Evolutionary conservation across 352 stramenopile species (phyloP), one percentile per base, ranked within the genome.

Genomic region (Pythium plurisporium): DNA sequence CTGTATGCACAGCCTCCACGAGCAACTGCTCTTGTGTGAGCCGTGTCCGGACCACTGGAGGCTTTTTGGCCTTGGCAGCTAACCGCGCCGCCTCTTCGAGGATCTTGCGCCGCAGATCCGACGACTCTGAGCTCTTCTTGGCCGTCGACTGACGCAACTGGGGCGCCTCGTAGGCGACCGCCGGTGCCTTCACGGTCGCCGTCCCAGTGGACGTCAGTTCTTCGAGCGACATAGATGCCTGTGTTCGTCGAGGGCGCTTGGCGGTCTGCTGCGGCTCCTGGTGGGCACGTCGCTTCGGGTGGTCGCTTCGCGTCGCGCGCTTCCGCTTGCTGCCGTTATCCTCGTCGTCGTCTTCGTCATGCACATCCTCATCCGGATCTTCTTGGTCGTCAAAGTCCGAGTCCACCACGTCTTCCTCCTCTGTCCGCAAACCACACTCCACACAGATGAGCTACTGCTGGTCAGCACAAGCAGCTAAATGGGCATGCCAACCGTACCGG

Each of bases 391-490:
- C 86, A 65, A 96, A 96, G 59, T 96, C 87, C 49, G 79, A 86
- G 62, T 96, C 87, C 14, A 94, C 85, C 22, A 91, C 61, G 48
- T 96, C 87, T 36, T 91, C 86, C 58, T 96, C 85, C 77, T 95
- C 87, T 92, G 49, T 51, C n/a, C n/a, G n/a, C n/a, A n/a, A n/a
- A n/a, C n/a, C n/a, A n/a, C n/a, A n/a, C n/a, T n/a, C n/a, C n/a
- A n/a, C n/a, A n/a, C n/a, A n/a, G n/a, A n/a, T n/a, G n/a, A n/a
- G n/a, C n/a, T n/a, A n/a, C n/a, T n/a, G n/a, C n/a, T n/a, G n/a
- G 23, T 36, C 14, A 37, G 41, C 22, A n/a, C 27, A n/a, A n/a
- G n/a, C n/a, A n/a, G n/a, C n/a, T n/a, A n/a, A n/a, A n/a, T n/a
- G n/a, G n/a, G n/a, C n/a, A 42, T 42, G 6, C 6, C n/a, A 44